Percentiles rank a stretch among this genome's conserved stretches.
phyloP scores from a whole-genome alignment of 345 rosid genomes.

The Carallia brachiata region DNA sequence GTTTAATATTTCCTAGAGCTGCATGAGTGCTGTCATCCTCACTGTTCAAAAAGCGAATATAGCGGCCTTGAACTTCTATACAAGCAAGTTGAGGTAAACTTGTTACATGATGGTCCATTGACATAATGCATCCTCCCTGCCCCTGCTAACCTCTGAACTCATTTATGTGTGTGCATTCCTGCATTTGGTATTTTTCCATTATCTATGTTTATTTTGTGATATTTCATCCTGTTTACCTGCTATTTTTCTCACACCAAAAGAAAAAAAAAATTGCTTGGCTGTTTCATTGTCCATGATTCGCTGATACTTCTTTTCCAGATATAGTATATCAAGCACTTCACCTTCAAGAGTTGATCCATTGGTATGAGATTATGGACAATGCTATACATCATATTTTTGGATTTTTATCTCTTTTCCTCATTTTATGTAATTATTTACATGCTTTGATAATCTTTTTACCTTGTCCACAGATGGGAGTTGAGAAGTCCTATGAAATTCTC shows the following conservation, averaged over 20 bases:
- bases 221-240: no score
- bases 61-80: conserved; percentile 76
- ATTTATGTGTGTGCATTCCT: neutral
- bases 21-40: conserved; percentile 71
- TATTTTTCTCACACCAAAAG: neutral
- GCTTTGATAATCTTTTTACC: neutral
- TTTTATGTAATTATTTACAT: conserved; percentile 1
- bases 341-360: conserved; percentile 69
- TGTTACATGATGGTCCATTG: conserved; percentile 3
- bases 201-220: no score
- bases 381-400: neutral
- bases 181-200: no score
- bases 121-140: neutral
- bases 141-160: neutral
- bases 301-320: conserved; percentile 43
- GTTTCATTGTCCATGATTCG: neutral
- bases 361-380: conserved; percentile 37
- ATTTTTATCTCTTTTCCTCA: neutral
- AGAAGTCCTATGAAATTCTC: conserved; percentile 73
- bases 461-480: conserved; percentile 43
- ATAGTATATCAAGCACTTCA: conserved; percentile 69
- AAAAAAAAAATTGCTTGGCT: neutral
- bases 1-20: conserved; percentile 36
- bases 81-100: conserved; percentile 69
- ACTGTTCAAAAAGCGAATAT: conserved; percentile 80